phyloP scores from a whole-genome alignment of 2,329 filamentous ascomycete species.

The Sporothrix brasiliensis region DNA sequence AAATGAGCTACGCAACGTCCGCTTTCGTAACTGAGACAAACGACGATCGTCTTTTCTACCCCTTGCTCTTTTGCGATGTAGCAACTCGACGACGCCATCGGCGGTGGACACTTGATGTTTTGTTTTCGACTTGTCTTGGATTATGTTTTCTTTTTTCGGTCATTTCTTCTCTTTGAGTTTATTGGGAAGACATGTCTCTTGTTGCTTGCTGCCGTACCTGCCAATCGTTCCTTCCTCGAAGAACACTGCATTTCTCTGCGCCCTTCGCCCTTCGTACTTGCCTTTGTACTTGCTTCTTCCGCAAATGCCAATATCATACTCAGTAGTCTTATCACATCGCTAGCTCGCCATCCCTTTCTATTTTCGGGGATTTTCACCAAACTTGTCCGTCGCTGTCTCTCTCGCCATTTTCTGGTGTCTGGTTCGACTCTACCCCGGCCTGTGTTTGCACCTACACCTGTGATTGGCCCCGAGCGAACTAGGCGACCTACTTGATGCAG shows the following conservation, averaged over 20 bases:
- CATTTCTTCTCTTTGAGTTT: not conserved
- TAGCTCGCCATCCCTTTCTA: conserved; percentile 18
- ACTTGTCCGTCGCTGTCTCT: conserved; percentile 10
- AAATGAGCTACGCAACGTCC: not conserved
- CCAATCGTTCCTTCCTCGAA: not conserved
- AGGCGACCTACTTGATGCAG: conserved; percentile 1
- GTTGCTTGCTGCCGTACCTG: no score
- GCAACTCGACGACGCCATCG: no score
- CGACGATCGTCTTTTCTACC: not conserved
- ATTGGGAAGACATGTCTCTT: no score
- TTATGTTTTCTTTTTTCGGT: not conserved
- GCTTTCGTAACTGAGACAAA: conserved; percentile 17
- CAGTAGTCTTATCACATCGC: not conserved
- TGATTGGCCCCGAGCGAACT: conserved; percentile 12
- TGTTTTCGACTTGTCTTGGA: not conserved
- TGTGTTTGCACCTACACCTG: conserved; percentile 3
- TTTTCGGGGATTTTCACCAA: not conserved
- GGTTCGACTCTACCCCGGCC: conserved; percentile 2
- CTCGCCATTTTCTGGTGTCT: conserved; percentile 7
- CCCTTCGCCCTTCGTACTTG: not conserved
- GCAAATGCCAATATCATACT: not conserved
- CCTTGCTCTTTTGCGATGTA: no score
- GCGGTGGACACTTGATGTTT: not conserved
- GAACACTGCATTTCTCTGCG: not conserved
- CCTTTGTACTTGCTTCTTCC: not conserved